These are phyloP conservation scores for Sugiyamaella neomexicana DNA, from an alignment of 1,139 yeast genomes.

Conservation along the genomic window DNA sequence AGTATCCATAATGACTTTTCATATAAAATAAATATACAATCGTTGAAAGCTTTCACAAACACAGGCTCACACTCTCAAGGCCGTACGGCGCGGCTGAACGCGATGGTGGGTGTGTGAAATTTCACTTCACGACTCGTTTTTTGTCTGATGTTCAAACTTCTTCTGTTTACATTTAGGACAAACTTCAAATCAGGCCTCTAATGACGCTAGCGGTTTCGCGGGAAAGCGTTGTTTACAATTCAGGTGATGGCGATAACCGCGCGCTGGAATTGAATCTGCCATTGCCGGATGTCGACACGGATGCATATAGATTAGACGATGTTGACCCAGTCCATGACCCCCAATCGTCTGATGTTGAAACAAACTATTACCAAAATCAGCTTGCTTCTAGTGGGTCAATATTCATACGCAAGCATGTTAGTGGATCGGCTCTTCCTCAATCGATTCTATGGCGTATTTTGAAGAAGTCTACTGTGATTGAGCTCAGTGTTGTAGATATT, in stretches of 20 bases:
- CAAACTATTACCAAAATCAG: constrained; percentile 28
- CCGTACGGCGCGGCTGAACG: constrained; percentile 10
- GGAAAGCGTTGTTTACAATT: constrained; percentile 3
- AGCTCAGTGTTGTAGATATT: constrained; percentile 31
- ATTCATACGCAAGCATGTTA: constrained; percentile 16
- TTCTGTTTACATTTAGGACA: neutral
- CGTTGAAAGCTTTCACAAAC: too few species aligned
- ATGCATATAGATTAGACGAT: neutral
- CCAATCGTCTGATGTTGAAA: constrained; percentile 26
- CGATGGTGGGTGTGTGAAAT: neutral
- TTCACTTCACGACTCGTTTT: neutral
- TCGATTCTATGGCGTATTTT: constrained; percentile 32
- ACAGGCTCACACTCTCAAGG: too few species aligned
- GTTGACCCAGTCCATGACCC: neutral
- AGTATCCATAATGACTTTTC: neutral
- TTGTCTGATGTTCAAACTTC: neutral
- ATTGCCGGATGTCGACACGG: constrained; percentile 22
- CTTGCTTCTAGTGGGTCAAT: constrained; percentile 32
- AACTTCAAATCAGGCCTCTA: neutral
- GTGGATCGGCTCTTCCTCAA: constrained; percentile 14
- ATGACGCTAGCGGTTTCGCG: constrained; percentile 10
- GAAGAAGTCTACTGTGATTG: constrained; percentile 26
- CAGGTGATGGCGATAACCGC: neutral
- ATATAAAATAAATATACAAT: neutral
- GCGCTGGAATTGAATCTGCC: constrained; percentile 18